Conservation (phyloP, 2,329 filamentous ascomycete genomes). For the Fusarium pseudonygamai region DNA sequence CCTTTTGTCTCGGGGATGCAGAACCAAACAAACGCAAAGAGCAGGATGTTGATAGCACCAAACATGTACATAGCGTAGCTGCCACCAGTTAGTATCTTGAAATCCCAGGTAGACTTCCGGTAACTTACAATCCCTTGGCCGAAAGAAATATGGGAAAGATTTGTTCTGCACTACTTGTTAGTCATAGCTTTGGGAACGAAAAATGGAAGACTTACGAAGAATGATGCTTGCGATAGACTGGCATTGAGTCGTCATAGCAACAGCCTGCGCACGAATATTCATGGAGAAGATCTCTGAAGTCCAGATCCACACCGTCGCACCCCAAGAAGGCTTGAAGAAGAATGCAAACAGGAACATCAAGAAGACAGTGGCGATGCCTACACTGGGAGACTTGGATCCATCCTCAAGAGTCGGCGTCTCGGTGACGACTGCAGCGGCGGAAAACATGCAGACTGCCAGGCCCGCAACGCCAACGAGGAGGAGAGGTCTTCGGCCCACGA, state of each 20-base stretch:
- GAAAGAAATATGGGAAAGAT: slow-evolving; percentile 2
- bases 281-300: slow-evolving; percentile 64
- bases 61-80: slow-evolving; percentile 12
- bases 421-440: slow-evolving; percentile 56
- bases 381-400: slow-evolving; percentile 62
- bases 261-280: slow-evolving; percentile 75
- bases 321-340: slow-evolving; percentile 75
- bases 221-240: slow-evolving; percentile 4
- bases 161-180: neutral
- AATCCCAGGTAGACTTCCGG: fast-evolving
- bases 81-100: neutral
- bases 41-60: neutral
- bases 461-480: slow-evolving; percentile 73
- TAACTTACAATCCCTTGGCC: neutral
- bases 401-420: slow-evolving; percentile 58
- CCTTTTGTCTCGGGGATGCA: slow-evolving; percentile 2
- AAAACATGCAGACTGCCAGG: slow-evolving; percentile 74
- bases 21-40: slow-evolving; percentile 3
- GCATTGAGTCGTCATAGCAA: slow-evolving; percentile 52
- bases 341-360: slow-evolving; percentile 71
- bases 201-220: neutral
- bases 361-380: slow-evolving; percentile 73
- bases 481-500: slow-evolving; percentile 74
- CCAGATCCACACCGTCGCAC: slow-evolving; percentile 75
- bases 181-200: too few species aligned